A percentile compares a stretch with the other conserved stretches of the same genome.
Evolutionary conservation across 164 flowering plant genomes (phyloP).

Genomic region (Berberis thunbergii): DNA sequence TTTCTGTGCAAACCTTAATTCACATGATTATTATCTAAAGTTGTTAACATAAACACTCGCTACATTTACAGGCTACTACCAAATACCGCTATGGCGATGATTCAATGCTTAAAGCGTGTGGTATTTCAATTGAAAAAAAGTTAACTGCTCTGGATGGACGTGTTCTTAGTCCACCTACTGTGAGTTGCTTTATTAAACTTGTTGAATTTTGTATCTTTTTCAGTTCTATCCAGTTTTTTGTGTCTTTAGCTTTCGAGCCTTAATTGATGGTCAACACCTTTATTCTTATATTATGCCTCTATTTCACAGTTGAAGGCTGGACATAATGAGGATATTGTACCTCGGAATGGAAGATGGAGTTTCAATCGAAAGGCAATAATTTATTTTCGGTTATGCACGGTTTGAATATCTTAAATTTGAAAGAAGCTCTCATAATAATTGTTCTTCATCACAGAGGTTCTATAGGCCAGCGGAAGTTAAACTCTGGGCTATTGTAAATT

Average conservation of each 20-base stretch:
- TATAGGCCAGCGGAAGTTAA: too few relatives aligned
- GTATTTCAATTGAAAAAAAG: constrained; percentile 47
- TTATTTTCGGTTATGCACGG: too few relatives aligned
- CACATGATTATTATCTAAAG: background rate
- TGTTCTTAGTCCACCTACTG: constrained; percentile 65
- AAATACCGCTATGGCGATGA: constrained; percentile 39
- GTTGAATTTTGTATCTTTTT: background rate
- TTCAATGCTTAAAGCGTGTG: constrained; percentile 49
- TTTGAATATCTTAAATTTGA: too few relatives aligned
- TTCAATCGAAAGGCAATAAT: constrained; percentile 53
- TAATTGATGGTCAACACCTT: background rate
- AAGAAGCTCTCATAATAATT: too few relatives aligned
- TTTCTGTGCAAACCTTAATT: background rate
- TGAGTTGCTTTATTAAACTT: constrained; percentile 6
- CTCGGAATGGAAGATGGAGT: constrained; percentile 74
- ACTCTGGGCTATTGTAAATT: too few relatives aligned
- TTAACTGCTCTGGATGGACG: constrained; percentile 54
- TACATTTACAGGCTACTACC: constrained; percentile 37
- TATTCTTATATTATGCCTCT: background rate
- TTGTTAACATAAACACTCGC: background rate
- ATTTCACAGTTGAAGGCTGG: constrained; percentile 60
- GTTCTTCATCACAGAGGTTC: too few relatives aligned
- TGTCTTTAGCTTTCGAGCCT: background rate
- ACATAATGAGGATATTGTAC: constrained; percentile 40
- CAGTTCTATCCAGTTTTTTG: background rate